phyloP scores from a whole-genome alignment of 1,284 basidiomycete species.

The Ustilago loliicola region DNA sequence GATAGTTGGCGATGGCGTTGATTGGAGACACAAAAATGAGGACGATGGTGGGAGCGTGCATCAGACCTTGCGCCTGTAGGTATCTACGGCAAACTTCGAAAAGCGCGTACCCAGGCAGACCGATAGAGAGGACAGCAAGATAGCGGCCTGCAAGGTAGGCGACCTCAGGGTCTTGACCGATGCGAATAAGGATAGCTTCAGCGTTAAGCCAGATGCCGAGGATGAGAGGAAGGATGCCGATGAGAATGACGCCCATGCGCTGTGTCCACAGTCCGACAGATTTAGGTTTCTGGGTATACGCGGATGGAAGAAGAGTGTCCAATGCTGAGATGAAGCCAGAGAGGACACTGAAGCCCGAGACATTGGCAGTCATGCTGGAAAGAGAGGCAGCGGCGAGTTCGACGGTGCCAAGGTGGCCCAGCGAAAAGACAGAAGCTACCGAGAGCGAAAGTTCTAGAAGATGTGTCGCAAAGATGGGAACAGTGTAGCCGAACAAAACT shows the following conservation, averaged over 20 bases:
- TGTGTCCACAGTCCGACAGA: conserved; percentile 92
- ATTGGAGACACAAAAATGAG: conserved; percentile 86
- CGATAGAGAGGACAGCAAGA: conserved; percentile 81
- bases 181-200: conserved; percentile 80
- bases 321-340: conserved; percentile 82
- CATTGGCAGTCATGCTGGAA: conserved; percentile 68
- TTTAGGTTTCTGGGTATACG: conserved; percentile 87
- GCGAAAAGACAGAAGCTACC: conserved; percentile 63
- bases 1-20: conserved; percentile 85
- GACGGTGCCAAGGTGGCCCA: conserved; percentile 67
- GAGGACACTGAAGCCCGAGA: conserved; percentile 67
- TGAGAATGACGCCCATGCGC: conserved; percentile 79
- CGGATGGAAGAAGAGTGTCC: conserved; percentile 88
- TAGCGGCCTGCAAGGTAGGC: conserved; percentile 81
- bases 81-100: conserved; percentile 64
- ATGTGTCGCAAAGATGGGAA: conserved; percentile 66
- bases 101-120: conserved; percentile 86
- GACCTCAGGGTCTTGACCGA: conserved; percentile 89
- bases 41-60: conserved; percentile 87
- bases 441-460: conserved; percentile 67
- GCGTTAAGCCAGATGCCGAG: conserved; percentile 80
- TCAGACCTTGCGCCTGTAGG: conserved; percentile 76
- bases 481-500: conserved; percentile 56
- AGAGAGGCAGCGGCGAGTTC: conserved; percentile 67
- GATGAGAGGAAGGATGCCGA: conserved; percentile 51